Percentiles rank a stretch among this genome's conserved stretches.
Evolutionary conservation across 306 rosid genomes (phyloP).

Genomic region (Fragaria ananassa): DNA sequence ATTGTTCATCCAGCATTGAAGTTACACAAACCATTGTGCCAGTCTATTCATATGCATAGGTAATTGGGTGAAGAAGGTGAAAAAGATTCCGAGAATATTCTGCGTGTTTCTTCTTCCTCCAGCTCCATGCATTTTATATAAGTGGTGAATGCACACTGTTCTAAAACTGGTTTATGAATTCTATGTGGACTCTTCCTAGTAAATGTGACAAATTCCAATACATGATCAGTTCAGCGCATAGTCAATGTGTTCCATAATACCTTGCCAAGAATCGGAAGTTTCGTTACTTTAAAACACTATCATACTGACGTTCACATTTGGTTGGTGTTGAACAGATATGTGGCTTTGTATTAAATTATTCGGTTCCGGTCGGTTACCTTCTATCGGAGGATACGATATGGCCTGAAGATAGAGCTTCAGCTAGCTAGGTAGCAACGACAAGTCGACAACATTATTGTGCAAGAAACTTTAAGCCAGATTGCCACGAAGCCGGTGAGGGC

Average conservation of each 20-base stretch:
- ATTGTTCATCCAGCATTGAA: neutral
- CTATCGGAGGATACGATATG: neutral
- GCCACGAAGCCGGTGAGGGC: neutral
- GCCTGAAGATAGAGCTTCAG: neutral
- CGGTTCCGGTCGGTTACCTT: conserved; percentile 10
- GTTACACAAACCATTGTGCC: conserved; percentile 30
- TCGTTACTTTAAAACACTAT: neutral
- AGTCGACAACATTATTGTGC: neutral
- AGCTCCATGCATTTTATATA: neutral
- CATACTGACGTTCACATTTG: no score
- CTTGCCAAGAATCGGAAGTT: neutral
- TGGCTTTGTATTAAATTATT: neutral
- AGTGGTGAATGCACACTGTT: neutral
- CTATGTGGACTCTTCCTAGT: conserved; percentile 18
- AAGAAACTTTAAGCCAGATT: neutral
- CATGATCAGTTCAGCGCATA: neutral
- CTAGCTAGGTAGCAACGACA: neutral
- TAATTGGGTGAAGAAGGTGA: conserved; percentile 1
- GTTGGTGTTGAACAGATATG: neutral
- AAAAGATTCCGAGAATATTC: conserved; percentile 11
- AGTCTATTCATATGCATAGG: neutral
- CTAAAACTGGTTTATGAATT: conserved; percentile 11
- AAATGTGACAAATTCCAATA: neutral
- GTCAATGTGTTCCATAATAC: neutral
- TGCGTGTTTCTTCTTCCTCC: neutral